A percentile compares a stretch with the other conserved stretches of the same genome.
phyloP scores from a whole-genome alignment of 1,284 basidiomycete genomes.

The Leccinum variabile region DNA sequence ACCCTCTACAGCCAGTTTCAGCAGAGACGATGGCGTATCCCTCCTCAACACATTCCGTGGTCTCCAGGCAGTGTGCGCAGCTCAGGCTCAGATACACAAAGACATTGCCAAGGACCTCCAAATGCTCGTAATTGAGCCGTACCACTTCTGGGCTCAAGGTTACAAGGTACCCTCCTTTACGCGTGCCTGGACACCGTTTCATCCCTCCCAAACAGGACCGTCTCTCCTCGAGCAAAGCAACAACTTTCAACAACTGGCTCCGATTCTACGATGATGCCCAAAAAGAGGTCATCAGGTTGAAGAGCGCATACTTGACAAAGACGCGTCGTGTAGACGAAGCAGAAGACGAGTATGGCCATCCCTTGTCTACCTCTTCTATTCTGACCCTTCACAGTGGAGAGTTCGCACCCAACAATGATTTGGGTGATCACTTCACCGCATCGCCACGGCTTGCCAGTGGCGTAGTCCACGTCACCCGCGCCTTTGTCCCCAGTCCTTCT shows the following conservation, averaged over 20 bases:
- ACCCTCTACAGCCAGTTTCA: constrained; percentile 59
- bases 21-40: constrained; percentile 76
- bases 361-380: constrained; percentile 9
- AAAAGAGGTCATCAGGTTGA: constrained; percentile 68
- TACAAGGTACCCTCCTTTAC: constrained; percentile 52
- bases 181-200: constrained; percentile 1
- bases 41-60: constrained; percentile 77
- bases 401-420: constrained; percentile 72
- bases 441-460: constrained; percentile 59
- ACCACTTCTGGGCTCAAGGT: constrained; percentile 66
- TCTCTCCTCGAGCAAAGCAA: constrained; percentile 53
- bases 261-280: constrained; percentile 65
- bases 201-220: constrained; percentile 48
- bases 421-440: constrained; percentile 68
- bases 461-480: constrained; percentile 38
- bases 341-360: constrained; percentile 77
- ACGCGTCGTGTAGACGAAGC: constrained; percentile 82
- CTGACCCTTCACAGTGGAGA: constrained; percentile 56
- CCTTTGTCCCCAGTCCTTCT: constrained; percentile 60
- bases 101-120: constrained; percentile 67
- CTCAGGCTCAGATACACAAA: constrained; percentile 67
- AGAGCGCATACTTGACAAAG: constrained; percentile 76
- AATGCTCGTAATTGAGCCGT: constrained; percentile 70
- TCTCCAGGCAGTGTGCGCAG: constrained; percentile 64
- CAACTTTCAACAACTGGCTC: constrained; percentile 69